These are phyloP conservation scores for Chlorella sp. DNA, from an alignment of 139 green algal species.

Conservation along the genomic window DNA sequence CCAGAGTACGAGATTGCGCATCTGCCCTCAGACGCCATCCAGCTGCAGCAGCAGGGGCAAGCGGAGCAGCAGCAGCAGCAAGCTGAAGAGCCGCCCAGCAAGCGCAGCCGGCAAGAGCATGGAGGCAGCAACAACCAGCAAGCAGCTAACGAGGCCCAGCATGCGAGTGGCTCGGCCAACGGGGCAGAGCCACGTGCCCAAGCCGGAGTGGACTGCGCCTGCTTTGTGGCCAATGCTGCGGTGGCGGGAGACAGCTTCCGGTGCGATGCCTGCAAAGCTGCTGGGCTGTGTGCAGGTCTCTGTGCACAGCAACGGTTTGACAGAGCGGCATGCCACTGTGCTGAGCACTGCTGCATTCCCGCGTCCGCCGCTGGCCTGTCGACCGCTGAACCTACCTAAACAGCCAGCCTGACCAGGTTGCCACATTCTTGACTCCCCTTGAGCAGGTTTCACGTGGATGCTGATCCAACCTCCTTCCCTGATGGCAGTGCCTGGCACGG, in stretches of 20 bases:
- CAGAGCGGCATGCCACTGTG: too few species aligned
- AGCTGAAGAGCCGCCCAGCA: not conserved
- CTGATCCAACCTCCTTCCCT: conserved; percentile 79
- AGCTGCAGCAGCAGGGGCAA: conserved; percentile 29
- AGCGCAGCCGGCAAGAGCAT: not conserved
- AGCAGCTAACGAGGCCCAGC: not conserved
- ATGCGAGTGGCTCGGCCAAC: not conserved
- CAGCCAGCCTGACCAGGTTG: too few species aligned
- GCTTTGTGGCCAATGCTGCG: conserved; percentile 88
- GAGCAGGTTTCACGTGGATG: conserved; percentile 79
- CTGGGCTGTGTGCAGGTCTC: too few species aligned
- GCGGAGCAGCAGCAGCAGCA: not conserved
- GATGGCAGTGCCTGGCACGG: conserved; percentile 44
- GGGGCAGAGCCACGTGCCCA: too few species aligned
- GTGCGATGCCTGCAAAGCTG: conserved; percentile 42
- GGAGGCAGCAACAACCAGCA: not conserved
- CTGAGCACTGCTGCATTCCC: too few species aligned
- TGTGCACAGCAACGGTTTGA: too few species aligned
- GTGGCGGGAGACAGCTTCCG: conserved; percentile 73
- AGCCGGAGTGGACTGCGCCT: conserved; percentile 60
- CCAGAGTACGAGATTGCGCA: conserved; percentile 76
- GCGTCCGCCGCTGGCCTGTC: too few species aligned
- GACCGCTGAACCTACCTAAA: too few species aligned
- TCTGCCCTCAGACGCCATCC: conserved; percentile 80
- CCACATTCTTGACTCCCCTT: too few species aligned